phyloP scores from a whole-genome alignment of 805 yeast genomes.

The Groenewaldozyma salmanticensis region DNA sequence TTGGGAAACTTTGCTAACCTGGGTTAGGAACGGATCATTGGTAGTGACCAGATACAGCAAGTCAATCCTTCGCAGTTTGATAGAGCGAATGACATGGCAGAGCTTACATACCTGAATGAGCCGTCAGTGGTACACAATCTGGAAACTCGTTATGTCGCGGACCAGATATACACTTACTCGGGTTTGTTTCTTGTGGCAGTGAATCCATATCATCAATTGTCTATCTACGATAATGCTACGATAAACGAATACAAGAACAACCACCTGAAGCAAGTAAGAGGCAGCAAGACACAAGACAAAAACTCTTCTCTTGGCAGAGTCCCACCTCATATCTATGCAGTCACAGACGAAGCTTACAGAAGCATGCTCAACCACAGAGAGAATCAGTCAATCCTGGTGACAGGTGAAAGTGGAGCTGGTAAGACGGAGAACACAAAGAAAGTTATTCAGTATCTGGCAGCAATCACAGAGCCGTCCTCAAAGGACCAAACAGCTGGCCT shows the following conservation, averaged over 20 bases:
- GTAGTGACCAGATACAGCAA: conserved; percentile 40
- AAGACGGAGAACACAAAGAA: conserved; percentile 96
- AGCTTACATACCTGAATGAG: conserved; percentile 85
- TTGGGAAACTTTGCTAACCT: conserved; percentile 14
- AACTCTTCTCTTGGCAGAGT: background rate
- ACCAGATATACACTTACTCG: conserved; percentile 83
- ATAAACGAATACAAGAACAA: conserved; percentile 47
- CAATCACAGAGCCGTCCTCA: conserved; percentile 40
- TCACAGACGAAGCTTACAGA: conserved; percentile 77
- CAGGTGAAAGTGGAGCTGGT: conserved; percentile 99
- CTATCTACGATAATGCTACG: conserved; percentile 55
- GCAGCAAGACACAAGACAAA: conserved; percentile 30
- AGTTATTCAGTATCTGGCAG: conserved; percentile 83
- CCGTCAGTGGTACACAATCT: conserved; percentile 89
- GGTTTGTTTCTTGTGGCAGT: conserved; percentile 93
- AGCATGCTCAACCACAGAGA: conserved; percentile 56
- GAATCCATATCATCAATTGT: conserved; percentile 74
- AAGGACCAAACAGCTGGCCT: conserved; percentile 17
- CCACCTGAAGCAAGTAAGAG: conserved; percentile 34
- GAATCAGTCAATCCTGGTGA: conserved; percentile 88
- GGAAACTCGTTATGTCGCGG: conserved; percentile 64
- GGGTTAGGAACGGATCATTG: conserved; percentile 30
- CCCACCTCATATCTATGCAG: conserved; percentile 82
- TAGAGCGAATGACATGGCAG: conserved; percentile 91
- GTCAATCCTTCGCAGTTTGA: conserved; percentile 89